Base-by-base conservation (phyloP, 1,139 yeast genomes). In the Blastobotrys malaysiensis region DNA sequence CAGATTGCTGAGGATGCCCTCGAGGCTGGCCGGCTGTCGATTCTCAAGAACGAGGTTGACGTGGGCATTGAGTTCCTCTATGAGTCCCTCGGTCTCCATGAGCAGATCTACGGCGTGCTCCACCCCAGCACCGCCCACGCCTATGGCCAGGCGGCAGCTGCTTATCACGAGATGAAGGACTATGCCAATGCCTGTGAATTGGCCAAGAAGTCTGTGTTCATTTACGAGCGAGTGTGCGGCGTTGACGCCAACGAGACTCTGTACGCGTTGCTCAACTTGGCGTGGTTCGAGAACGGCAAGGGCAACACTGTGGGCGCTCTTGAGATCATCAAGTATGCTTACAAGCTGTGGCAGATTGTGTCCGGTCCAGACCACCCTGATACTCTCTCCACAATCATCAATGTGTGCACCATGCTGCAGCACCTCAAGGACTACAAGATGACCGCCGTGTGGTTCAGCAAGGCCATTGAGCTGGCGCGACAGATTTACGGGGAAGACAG, bases 141-240 rank as follows among this genome's bases (percentile, higher is more conserved):
- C 46, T 87, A 84, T 66, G 74, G 82, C 46, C 75, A 80, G 31
- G 75, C 88, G 49, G 84, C 96, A 11, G 83, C 84, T 61, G 71
- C 83, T 21, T 86, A 83, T 71, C 80, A 82, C 58, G 89, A 85
- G 57, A 68, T 83, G 50, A 83, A 84, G 9, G 73, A 78, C 62
- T 70, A 73, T 48, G 71, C 73, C 27, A 84, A 81, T 62, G 93
- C 97, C 4, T 78, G 84, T 54, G 78, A 77, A n/a, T 74, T 82
- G 61, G 81, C 86, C 21, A 83, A 95, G 63, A 85, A 82, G 68
- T 83, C 97, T 1, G 79, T 84, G 58, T 75, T 82, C 46, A 80
- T 90, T 57, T 77, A 84, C 55, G 98, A 93, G 74, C 82, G 98
- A 71, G 79, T 85, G 19, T 71, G 77, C 52, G 99, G 99, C 57